phyloP scores from a whole-genome alignment of 2,329 filamentous ascomycete species.

The Berkeleyomyces rouxiae region DNA sequence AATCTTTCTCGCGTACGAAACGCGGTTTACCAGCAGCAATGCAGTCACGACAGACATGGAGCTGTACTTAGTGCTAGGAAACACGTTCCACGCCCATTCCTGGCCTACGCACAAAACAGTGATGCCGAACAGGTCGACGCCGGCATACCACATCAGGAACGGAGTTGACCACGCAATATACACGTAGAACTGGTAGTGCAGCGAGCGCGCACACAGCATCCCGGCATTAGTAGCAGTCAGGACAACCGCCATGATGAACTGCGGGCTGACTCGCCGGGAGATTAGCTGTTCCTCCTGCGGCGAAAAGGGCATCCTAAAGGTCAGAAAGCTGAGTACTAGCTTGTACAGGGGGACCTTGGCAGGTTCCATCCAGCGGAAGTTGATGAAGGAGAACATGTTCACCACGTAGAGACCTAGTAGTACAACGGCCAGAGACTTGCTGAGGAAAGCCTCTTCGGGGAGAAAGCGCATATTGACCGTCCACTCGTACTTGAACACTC shows the following conservation, averaged over 20 bases:
- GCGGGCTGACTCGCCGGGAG: constrained; percentile 43
- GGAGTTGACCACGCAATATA: constrained; percentile 84
- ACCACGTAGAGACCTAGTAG: constrained; percentile 49
- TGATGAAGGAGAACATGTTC: constrained; percentile 50
- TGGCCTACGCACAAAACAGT: constrained; percentile 59
- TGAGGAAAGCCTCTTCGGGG: constrained; percentile 65
- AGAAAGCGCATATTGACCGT: constrained; percentile 98
- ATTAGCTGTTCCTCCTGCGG: constrained; percentile 38
- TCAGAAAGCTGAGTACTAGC: constrained; percentile 32
- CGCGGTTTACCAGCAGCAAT: constrained; percentile 41
- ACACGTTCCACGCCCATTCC: constrained; percentile 90
- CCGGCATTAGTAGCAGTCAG: constrained; percentile 64
- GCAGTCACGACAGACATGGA: constrained; percentile 50
- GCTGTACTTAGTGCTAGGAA: constrained; percentile 52
- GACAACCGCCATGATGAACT: constrained; percentile 61
- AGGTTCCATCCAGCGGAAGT: constrained; percentile 56
- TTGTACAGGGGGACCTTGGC: constrained; percentile 39
- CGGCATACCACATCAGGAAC: constrained; percentile 68
- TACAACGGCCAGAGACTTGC: constrained; percentile 45
- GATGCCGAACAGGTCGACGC: constrained; percentile 49
- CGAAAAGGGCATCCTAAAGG: constrained; percentile 29
- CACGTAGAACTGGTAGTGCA: constrained; percentile 92
- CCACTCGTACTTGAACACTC: constrained; percentile 92
- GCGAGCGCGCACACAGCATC: constrained; percentile 67
- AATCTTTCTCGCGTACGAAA: constrained; percentile 8